Base-by-base conservation (phyloP, 176 grass and related monocot genomes). In the Bothriochloa decipiens region DNA sequence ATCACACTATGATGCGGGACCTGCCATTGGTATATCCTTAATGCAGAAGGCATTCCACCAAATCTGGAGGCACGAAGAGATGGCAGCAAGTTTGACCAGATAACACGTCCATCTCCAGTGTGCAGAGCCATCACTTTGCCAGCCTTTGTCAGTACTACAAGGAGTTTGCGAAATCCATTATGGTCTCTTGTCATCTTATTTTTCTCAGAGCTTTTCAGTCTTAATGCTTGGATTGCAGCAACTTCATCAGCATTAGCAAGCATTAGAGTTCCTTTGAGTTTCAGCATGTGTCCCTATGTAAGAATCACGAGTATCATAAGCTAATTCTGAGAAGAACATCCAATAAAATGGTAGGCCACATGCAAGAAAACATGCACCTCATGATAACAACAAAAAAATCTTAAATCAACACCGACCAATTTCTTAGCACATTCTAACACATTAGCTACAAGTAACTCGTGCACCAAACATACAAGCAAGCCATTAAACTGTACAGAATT, bases 131-230 rank as follows among this genome's bases (percentile, higher is more conserved):
- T 45, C 63, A 99, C 80, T 83, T 99, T 99, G 50, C 97, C 97
- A 81, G 97, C 88, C 84, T 89, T 87, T 78, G 97, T 92, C 76
- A 99, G 45, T 40, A 96, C 93, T 45, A 99, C 91, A 78, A 99
- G 81, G 39, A 99, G 86, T 65, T 99, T 99, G 58, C 91, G 77
- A 57, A 99, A 99, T 75, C 97, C 97, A 70, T 99, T 99, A 86
- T 94, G 93, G 67, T 99, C 97, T 63, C 97, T 83, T 83, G 89
- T 91, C 97, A 99, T 99, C 84, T 99, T 99, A 86, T 94, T 99
- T 89, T 93, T 99, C 71, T 94, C 88, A 72, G 93, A 94, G 81
- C 82, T 94, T 91, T 92, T 99, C 57, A 91, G 91, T 78, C 93
- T 90, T 72, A 99, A 74, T 36, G 88, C 89, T 94, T 99, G 97